Percentiles rank a stretch among this genome's conserved stretches.
Evolutionary conservation across 495 filamentous ascomycete species (phyloP).

Genomic region (Talaromyces borbonicus): DNA sequence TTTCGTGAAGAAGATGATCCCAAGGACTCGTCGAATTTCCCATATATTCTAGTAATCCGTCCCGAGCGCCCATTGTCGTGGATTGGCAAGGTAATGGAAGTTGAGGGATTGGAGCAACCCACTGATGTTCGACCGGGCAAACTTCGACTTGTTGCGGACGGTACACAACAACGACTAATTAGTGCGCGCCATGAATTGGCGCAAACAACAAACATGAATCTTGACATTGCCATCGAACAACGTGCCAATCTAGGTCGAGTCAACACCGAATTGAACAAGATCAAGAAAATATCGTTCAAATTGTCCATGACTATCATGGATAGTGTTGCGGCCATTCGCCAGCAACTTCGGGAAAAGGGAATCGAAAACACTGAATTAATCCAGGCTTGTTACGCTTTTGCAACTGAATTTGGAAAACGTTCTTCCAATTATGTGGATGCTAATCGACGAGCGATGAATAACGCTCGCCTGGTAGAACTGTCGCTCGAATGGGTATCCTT

Average conservation of each 20-base stretch:
- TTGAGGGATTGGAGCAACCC: slow-evolving; percentile 63
- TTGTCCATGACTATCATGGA: slow-evolving; percentile 99
- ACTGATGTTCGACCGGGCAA: slow-evolving; percentile 81
- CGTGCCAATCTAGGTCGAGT: slow-evolving; percentile 89
- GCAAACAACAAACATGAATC: slow-evolving; percentile 64
- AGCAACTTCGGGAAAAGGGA: slow-evolving; percentile 58
- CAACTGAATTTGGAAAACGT: slow-evolving; percentile 93
- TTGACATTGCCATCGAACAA: slow-evolving; percentile 83
- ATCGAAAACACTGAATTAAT: slow-evolving; percentile 91
- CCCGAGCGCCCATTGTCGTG: slow-evolving; percentile 72
- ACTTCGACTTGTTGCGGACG: slow-evolving; percentile 81
- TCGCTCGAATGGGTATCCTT: slow-evolving; percentile 96
- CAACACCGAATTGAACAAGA: slow-evolving; percentile 83
- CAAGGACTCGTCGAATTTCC: slow-evolving; percentile 58
- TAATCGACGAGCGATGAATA: slow-evolving; percentile 91
- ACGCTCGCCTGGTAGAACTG: slow-evolving; percentile 82
- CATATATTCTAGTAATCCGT: slow-evolving; percentile 76
- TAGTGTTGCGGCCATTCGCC: slow-evolving; percentile 83
- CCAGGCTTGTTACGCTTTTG: slow-evolving; percentile 98
- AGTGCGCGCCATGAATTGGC: slow-evolving; percentile 69
- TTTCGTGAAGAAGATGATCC: slow-evolving; percentile 63
- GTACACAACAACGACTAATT: slow-evolving; percentile 65
- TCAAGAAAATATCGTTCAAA: slow-evolving; percentile 92
- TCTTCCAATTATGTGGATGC: slow-evolving; percentile 89
- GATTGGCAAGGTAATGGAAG: slow-evolving; percentile 66